Evolutionary conservation across 192 early-diverging fungal species (phyloP), one percentile per base, ranked within the genome.

Genomic region (Geranomyces variabilis): DNA sequence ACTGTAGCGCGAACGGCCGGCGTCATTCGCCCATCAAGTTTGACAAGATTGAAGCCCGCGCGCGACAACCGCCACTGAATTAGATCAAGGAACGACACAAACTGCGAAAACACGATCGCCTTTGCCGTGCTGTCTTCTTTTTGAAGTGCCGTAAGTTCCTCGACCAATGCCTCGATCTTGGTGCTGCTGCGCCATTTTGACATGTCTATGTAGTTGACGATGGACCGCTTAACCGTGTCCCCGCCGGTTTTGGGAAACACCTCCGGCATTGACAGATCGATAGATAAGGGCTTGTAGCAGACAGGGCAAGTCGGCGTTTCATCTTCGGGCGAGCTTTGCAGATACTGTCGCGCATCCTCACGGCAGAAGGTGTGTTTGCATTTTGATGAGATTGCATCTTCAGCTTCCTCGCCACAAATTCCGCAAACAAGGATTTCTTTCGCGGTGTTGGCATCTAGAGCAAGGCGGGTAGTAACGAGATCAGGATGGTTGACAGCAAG

Each of bases 281-380:
- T 90, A 9, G 84, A 81, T 8, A 97, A 70, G 8, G 81, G 64
- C 7, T 87, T 82, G 76, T 88, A 95, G 70, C 95, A 97, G 19
- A 84, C 77, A 0, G 95, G 95, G 59, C 95, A 97, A n/a, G 80
- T 82, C 60, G 81, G 70, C 15, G 49, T 48, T 22, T 77, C 73
- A 17, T 56, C 71, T 15, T 75, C 77, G 12, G 83, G 83, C 33
- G 36, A 51, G 28, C 26, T 62, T 29, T 80, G 70, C 19, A 84
- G 69, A 41, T 81, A 81, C 63, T 86, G 80, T 13, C 84, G 77
- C 9, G 86, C 88, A 75, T 94, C 94, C 64, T 90, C 88, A 24
- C 95, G 87, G 75, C 95, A 97, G 75, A 97, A 97, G 24, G 93
- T 83, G 62, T 97, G 95, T 63, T 91, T 90, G 84, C 95, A 97